Evolutionary conservation across 371 early-diverging fungal genomes (phyloP).

Genomic region (Mortierella sp.): DNA sequence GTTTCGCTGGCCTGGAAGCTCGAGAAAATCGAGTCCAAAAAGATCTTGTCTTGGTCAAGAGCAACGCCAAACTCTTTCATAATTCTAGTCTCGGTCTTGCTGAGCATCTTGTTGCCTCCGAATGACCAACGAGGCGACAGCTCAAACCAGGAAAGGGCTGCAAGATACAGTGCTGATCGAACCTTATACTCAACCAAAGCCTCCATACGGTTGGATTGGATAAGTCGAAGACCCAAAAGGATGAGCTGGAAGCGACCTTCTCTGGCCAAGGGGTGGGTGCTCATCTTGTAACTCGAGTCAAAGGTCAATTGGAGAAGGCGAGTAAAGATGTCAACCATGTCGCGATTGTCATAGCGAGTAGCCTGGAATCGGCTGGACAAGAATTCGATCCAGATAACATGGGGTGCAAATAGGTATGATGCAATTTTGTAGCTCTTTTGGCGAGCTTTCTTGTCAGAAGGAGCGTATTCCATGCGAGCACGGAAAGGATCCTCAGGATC

Average conservation of each 20-base stretch:
- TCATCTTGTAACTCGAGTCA: conserved; percentile 68
- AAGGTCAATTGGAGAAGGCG: conserved; percentile 84
- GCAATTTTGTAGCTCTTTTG: conserved; percentile 72
- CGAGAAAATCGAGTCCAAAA: conserved; percentile 64
- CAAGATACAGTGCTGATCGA: conserved; percentile 69
- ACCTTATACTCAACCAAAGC: conserved; percentile 76
- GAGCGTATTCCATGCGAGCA: conserved; percentile 91
- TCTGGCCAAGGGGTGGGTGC: conserved; percentile 81
- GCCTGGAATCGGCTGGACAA: conserved; percentile 86
- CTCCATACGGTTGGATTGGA: conserved; percentile 77
- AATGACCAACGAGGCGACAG: conserved; percentile 77
- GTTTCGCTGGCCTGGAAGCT: conserved; percentile 59
- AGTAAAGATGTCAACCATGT: conserved; percentile 79
- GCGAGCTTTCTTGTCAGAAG: conserved; percentile 83
- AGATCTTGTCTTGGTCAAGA: conserved; percentile 76
- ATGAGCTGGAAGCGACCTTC: conserved; percentile 84
- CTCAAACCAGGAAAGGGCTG: conserved; percentile 84
- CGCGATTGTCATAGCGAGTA: conserved; percentile 80
- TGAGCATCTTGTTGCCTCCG: conserved; percentile 76
- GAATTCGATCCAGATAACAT: conserved; percentile 89
- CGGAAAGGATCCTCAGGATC: conserved; percentile 85
- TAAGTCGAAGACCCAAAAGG: conserved; percentile 81
- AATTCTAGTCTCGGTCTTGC: conserved; percentile 75
- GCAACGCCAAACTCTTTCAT: conserved; percentile 76
- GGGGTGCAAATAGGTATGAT: conserved; percentile 78